Percentiles rank a stretch among this genome's conserved stretches.
These are phyloP conservation scores for Dictyostelium gargantuum DNA, from an alignment of 208 protist genomes.

Conservation along the genomic window DNA sequence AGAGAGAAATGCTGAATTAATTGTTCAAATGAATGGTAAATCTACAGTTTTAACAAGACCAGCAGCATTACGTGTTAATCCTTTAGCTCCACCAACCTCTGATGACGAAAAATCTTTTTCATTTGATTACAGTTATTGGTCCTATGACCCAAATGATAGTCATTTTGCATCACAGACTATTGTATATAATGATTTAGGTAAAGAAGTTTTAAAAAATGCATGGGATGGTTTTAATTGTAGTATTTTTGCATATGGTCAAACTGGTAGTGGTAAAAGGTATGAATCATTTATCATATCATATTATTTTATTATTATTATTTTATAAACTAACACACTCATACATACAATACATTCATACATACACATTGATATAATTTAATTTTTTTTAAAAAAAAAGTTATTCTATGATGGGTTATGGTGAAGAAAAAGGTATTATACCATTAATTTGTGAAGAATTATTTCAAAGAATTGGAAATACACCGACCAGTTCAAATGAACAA, in stretches of 20 bases:
- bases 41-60: constrained; percentile 80
- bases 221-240: constrained; percentile 77
- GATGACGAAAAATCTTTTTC: constrained; percentile 87
- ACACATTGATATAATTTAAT: too few relatives aligned
- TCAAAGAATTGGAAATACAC: constrained; percentile 68
- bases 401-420: constrained; percentile 57
- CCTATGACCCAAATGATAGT: constrained; percentile 82
- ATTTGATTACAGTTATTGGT: constrained; percentile 94
- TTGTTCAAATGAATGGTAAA: constrained; percentile 73
- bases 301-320: too few relatives aligned
- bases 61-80: constrained; percentile 11
- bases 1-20: constrained; percentile 75
- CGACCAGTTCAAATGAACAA: constrained; percentile 19
- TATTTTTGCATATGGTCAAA: constrained; percentile 78
- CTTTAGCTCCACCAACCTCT: not conserved
- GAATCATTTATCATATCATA: not conserved
- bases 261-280: constrained; percentile 60
- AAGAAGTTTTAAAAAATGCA: constrained; percentile 90
- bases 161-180: constrained; percentile 86
- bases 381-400: not conserved
- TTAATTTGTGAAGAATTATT: constrained; percentile 79
- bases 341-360: not conserved
- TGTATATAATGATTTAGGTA: constrained; percentile 91
- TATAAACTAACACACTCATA: not conserved
- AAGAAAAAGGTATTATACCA: constrained; percentile 80